Evolutionary conservation across 2,329 filamentous ascomycete genomes (phyloP), one percentile per base, ranked within the genome.

Genomic region (Aaosphaeria pasadenensis): DNA sequence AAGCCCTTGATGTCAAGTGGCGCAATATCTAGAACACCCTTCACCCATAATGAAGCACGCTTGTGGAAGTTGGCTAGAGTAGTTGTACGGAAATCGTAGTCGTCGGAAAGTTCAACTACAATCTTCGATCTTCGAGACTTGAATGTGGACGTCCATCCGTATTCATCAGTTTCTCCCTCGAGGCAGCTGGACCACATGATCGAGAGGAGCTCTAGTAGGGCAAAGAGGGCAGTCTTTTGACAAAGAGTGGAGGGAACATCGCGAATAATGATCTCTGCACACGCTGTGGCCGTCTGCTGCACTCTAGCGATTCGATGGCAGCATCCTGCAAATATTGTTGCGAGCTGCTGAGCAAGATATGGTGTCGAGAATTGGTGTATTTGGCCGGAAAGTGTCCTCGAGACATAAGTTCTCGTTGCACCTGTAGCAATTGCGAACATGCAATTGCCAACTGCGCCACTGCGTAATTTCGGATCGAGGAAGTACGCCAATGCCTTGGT

Each of bases 161-260:
- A 99, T 62, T 95, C 85, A 59, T 99, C 92, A 0, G 91, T 91
- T 68, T 99, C 94, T 9, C 88, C 88, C 67, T 99, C 92, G 11
- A 99, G 77, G 65, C 94, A 99, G 63, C 91, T 92, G 42, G 84
- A 84, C 92, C 92, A 99, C 86, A 99, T 91, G 30, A 99, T 81
- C 4, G 90, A 92, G 13, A 99, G 76, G 4, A 99, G 80, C 68
- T 99, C 95, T 7, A 99, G 77, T 11, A 99, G 77, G 2, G 92
- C 91, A 71, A 97, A 99, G 0, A 99, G 77, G 1, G 95, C 95
- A 5, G 87, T 85, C 57, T 88, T 88, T 62, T 96, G 88, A 63
- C 92, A 97, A 11, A 99, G 77, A 2, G 89, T 87, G 4, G 94
- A 96, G 1, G 94, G 94, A 5, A 95, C 86, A 53, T 89, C 84